phyloP scores from a whole-genome alignment of 352 stramenopile genomes.

The Phytophthora nicotianae region DNA sequence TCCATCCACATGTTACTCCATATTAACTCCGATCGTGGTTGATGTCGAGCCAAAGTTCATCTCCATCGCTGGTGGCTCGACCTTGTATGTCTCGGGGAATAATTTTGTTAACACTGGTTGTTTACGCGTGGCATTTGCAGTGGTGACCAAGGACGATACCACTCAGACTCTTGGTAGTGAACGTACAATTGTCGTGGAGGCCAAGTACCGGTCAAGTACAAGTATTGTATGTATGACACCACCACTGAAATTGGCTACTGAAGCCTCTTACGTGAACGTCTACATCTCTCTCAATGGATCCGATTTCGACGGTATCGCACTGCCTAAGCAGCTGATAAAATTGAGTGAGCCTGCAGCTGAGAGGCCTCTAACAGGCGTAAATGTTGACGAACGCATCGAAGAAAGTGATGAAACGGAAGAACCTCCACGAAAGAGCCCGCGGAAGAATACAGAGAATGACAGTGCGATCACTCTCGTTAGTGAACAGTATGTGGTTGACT shows the following conservation, averaged over 20 bases:
- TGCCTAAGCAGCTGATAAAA: slow-evolving; percentile 39
- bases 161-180: slow-evolving; percentile 13
- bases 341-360: slow-evolving; percentile 15
- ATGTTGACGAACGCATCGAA: slow-evolving; percentile 19
- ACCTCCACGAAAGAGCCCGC: slow-evolving; percentile 7
- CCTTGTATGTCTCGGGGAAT: slow-evolving; percentile 47
- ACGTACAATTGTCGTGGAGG: slow-evolving; percentile 47
- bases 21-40: slow-evolving; percentile 42
- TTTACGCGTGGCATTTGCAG: slow-evolving; percentile 55
- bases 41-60: slow-evolving; percentile 50
- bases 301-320: slow-evolving; percentile 68
- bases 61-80: slow-evolving; percentile 43
- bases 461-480: slow-evolving; percentile 12
- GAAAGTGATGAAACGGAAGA: slow-evolving; percentile 19
- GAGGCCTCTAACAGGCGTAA: not conserved
- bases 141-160: slow-evolving; percentile 17
- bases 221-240: slow-evolving; percentile 52
- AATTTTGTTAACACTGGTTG: slow-evolving; percentile 56
- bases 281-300: slow-evolving; percentile 61
- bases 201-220: slow-evolving; percentile 55
- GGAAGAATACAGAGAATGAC: slow-evolving; percentile 11
- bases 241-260: slow-evolving; percentile 26
- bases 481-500: slow-evolving; percentile 35
- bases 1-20: slow-evolving; percentile 43
- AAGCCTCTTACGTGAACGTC: slow-evolving; percentile 33